Evolutionary conservation across 306 rosid genomes (phyloP).

Genomic region (Betula pendula): DNA sequence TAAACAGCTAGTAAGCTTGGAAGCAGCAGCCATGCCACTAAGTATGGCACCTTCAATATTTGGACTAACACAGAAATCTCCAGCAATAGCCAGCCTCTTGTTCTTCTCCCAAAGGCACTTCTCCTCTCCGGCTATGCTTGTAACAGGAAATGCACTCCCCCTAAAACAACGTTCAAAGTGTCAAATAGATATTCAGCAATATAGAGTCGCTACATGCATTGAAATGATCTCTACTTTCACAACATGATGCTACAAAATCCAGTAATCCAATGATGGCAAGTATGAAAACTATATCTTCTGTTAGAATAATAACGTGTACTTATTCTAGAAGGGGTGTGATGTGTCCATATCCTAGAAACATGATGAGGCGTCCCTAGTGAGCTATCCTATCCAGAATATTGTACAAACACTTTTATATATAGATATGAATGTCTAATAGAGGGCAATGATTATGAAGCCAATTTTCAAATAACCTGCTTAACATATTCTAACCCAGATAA

Average conservation of each 20-base stretch:
- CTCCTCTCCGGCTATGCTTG: constrained; percentile 65
- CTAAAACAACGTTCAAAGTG: constrained; percentile 37
- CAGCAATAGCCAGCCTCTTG: constrained; percentile 76
- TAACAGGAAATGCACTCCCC: constrained; percentile 91
- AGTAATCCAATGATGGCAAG: background rate
- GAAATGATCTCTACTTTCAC: background rate
- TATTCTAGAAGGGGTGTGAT: too few species aligned
- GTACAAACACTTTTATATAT: too few species aligned
- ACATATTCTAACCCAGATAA: too few species aligned
- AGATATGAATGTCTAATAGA: too few species aligned
- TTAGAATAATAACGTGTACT: too few species aligned
- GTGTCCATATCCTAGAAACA: too few species aligned
- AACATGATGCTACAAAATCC: background rate
- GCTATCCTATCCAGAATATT: too few species aligned
- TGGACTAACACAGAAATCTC: constrained; percentile 91
- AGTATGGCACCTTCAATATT: constrained; percentile 85
- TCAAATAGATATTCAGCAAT: background rate
- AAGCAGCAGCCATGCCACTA: constrained; percentile 87
- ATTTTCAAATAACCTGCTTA: too few species aligned
- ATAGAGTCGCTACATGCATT: background rate
- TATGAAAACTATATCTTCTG: background rate
- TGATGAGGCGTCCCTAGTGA: too few species aligned
- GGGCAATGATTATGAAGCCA: too few species aligned
- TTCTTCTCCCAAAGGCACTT: constrained; percentile 80
- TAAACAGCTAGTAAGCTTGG: constrained; percentile 51